Percentiles rank a stretch among this genome's conserved stretches.
phyloP scores from a whole-genome alignment of 2,329 filamentous ascomycete genomes.

The Ramichloridium luteum region DNA sequence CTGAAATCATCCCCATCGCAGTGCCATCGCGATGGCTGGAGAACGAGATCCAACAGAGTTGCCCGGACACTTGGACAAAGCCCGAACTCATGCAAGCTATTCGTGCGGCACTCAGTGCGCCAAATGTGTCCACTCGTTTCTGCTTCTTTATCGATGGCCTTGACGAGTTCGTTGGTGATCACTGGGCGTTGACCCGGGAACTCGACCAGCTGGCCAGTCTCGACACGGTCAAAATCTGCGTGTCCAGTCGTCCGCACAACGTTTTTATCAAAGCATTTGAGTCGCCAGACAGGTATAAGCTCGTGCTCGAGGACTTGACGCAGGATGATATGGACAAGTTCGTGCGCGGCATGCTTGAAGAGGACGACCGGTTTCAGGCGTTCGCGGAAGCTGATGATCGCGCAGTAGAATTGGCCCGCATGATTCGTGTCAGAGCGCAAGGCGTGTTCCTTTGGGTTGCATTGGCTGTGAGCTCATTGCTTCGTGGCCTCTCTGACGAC shows the following conservation, averaged over 20 bases:
- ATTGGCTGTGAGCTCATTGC: conserved; percentile 8
- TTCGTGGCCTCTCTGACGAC: conserved; percentile 7
- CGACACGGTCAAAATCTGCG: conserved; percentile 10
- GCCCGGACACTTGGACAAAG: too few species aligned
- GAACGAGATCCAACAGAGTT: background rate
- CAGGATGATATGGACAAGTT: conserved; percentile 5
- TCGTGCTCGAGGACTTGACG: conserved; percentile 9
- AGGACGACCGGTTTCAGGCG: background rate
- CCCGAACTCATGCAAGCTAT: too few species aligned
- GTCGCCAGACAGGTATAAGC: too few species aligned
- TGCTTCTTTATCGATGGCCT: conserved; percentile 16
- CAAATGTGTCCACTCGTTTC: conserved; percentile 1
- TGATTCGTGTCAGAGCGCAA: conserved; percentile 8
- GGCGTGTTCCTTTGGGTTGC: conserved; percentile 15
- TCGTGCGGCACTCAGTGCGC: too few species aligned
- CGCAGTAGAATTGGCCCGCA: conserved; percentile 3
- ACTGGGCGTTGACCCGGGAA: conserved; percentile 3
- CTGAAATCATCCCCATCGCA: conserved; percentile 3
- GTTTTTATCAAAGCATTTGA: too few species aligned
- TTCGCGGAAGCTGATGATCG: too few species aligned
- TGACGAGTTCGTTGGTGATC: conserved; percentile 11
- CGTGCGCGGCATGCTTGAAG: background rate
- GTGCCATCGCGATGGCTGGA: background rate
- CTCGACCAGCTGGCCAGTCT: conserved; percentile 1
- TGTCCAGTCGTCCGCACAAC: conserved; percentile 10